Base-by-base conservation (phyloP, 192 early-diverging fungal species). In the Linnemannia zychae region DNA sequence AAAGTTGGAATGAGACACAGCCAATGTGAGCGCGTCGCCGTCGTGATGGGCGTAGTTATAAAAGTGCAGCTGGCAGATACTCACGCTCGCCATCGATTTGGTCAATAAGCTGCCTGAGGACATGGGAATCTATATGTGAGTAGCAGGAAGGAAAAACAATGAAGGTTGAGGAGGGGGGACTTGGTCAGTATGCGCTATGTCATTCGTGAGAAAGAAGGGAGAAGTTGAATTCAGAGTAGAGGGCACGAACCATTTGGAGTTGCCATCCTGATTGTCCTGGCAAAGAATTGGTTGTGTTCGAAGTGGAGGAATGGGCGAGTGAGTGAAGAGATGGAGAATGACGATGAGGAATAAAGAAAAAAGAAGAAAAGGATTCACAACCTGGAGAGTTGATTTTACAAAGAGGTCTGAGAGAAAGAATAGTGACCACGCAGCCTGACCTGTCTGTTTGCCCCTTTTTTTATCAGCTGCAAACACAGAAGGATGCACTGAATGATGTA, bases 81-180 rank as follows among this genome's bases (percentile, higher is more conserved):
- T 72, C 79, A 85, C 83, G 47, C 65, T 85, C 83, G 37, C 83
- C 78, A 20, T 85, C 83, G 49, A 85, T 85, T 38, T 85, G 83
- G 44, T 85, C 77, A 60, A 85, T 75, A 36, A 85, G 33, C 50
- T 85, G 83, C 63, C 78, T 53, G 36, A 85, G 70, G 63, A 85
- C 83, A 73, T 73, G 72, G 28, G 83, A 85, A 73, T 85, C 83
- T 79, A 72, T 12, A 46, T 17, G 28, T 0, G 15, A 22, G 57
- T 15, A 63, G 13, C 12, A 31, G 28, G 57, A 33, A 49, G 48
- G 11, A 15, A 31, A 4, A 11, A 12, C 57, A 63, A 63, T 24
- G 52, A 57, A 53, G n/a, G 52, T n/a, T 57, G 57, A 31, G 40
- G 28, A 3, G 46, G 15, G 70, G 16, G 70, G 4, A 24, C 20